Evolutionary conservation across 176 grass and related monocot species (phyloP).

Genomic region (Musa itinerans): DNA sequence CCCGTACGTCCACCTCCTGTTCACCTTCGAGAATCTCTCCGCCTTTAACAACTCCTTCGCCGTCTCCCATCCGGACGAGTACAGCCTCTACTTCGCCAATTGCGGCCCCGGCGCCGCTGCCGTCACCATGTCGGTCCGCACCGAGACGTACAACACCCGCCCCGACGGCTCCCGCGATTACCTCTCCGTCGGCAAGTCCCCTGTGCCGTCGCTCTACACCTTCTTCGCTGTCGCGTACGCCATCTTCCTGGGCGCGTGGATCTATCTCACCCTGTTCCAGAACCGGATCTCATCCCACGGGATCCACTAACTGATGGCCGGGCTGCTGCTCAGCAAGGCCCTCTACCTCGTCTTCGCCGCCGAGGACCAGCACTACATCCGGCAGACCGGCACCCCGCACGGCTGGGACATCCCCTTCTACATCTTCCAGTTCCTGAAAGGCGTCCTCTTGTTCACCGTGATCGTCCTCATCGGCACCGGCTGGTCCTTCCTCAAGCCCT

Average conservation of each 20-base stretch:
- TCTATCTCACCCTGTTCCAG: conserved; percentile 67
- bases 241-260: conserved; percentile 60
- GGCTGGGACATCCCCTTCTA: conserved; percentile 98
- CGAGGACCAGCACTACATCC: conserved; percentile 92
- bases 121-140: conserved; percentile 70
- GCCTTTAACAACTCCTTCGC: conserved; percentile 28
- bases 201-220: conserved; percentile 66
- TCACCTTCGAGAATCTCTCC: conserved; percentile 48
- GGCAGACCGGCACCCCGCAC: conserved; percentile 54
- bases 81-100: conserved; percentile 89
- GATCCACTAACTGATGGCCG: conserved; percentile 97
- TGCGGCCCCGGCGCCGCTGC: conserved; percentile 35
- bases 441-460: conserved; percentile 84
- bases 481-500: conserved; percentile 95
- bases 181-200: conserved; percentile 73
- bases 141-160: conserved; percentile 76
- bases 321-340: conserved; percentile 56
- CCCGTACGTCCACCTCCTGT: conserved; percentile 54
- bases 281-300: conserved; percentile 64
- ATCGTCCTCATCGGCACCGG: conserved; percentile 92
- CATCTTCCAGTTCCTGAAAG: conserved; percentile 87
- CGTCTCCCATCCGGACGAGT: conserved; percentile 71
- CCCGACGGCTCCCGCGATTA: conserved; percentile 55
- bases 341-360: conserved; percentile 81
- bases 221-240: conserved; percentile 76